Conservation (phyloP, 768 basidiomycete species). For the Trametes maxima region DNA sequence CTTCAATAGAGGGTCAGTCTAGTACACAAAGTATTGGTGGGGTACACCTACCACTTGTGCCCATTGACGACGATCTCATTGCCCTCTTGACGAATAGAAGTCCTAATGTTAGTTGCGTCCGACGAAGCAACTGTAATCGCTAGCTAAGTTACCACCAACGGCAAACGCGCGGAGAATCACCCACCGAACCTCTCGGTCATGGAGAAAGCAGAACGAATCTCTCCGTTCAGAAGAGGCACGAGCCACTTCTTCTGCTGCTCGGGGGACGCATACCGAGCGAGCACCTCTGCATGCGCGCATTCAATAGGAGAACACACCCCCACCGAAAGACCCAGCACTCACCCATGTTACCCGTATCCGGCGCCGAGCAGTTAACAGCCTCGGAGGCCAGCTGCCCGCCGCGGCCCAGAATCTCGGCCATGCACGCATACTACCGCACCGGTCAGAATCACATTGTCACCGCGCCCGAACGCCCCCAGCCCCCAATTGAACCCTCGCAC, state of each 20-base stretch:
- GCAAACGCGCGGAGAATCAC: constrained; percentile 21
- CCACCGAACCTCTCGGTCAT: constrained; percentile 95
- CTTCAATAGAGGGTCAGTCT: constrained; percentile 39
- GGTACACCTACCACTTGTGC: constrained; percentile 79
- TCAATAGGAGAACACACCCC: background rate
- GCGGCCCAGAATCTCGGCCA: constrained; percentile 94
- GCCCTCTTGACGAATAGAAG: constrained; percentile 81
- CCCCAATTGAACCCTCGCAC: constrained; percentile 42
- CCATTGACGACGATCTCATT: constrained; percentile 92
- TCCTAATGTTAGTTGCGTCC: constrained; percentile 93
- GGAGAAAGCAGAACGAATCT: constrained; percentile 92
- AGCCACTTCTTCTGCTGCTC: constrained; percentile 94
- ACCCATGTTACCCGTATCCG: constrained; percentile 99
- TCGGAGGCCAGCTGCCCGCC: constrained; percentile 82
- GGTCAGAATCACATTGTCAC: background rate
- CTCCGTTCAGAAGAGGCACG: constrained; percentile 82
- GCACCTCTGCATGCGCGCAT: constrained; percentile 69
- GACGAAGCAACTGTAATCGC: constrained; percentile 75
- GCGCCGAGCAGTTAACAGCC: constrained; percentile 91
- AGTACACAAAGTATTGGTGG: background rate
- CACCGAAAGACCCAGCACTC: constrained; percentile 22
- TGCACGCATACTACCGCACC: constrained; percentile 79
- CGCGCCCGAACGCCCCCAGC: background rate
- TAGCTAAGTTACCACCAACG: constrained; percentile 17
- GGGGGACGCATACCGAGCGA: constrained; percentile 90